A percentile compares a stretch with the other conserved stretches of the same genome.
These are phyloP conservation scores for Solanum phureja DNA, from an alignment of 257 asterid species.

Conservation along the genomic window DNA sequence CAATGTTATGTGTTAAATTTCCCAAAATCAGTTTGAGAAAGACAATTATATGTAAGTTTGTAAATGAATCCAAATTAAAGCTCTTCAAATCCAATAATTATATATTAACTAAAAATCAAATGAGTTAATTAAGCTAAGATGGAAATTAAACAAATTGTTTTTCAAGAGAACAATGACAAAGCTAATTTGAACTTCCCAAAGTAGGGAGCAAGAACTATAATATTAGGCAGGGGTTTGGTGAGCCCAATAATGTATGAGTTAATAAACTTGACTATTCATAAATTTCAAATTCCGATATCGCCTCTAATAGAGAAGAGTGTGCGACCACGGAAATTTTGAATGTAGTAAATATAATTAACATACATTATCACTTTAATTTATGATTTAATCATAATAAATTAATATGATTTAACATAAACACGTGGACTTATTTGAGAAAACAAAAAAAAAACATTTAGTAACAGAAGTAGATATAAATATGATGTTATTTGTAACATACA, in stretches of 20 bases:
- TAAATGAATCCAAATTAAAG: background rate
- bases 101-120: background rate
- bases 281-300: background rate
- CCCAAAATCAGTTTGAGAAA: background rate
- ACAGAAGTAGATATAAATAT: background rate
- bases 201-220: background rate
- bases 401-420: background rate
- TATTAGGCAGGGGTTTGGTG: background rate
- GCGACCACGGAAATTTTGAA: accelerated
- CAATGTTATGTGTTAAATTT: background rate
- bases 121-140: background rate
- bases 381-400: background rate
- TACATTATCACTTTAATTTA: background rate
- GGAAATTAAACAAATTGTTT: background rate
- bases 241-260: background rate
- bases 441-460: background rate
- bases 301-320: background rate
- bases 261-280: background rate
- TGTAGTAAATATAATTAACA: background rate
- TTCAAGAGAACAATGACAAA: background rate
- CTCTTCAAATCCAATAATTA: background rate
- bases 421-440: background rate
- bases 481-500: background rate
- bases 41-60: background rate
- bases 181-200: background rate